Base-by-base conservation (phyloP, 306 rosid genomes). In the Casuarina equisetifolia region DNA sequence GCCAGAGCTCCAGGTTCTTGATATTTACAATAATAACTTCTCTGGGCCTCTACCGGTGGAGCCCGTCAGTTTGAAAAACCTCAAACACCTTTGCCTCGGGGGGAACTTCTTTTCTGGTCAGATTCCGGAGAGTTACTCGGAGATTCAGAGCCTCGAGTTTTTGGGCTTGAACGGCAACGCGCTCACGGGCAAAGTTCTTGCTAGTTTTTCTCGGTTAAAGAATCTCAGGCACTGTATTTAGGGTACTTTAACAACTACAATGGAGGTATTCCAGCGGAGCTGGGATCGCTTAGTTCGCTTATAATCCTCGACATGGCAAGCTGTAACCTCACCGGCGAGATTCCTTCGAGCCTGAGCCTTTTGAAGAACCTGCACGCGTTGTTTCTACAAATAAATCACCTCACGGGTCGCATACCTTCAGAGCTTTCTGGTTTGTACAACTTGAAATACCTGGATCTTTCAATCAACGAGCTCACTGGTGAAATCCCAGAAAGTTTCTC, bases 191-290 rank as follows among this genome's bases (percentile, higher is more conserved):
- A 84, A 76, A 76, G 52, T 94, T 45, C 97, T 97, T 0, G 80
- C 82, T 35, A 90, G 89, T 13, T 54, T 94, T 40, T 77, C 79
- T 1, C 72, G 62, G 44, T 61, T 94, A 80, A 86, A 82, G 79
- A 89, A 81, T 54, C 85, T 94, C 6, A 83, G 75, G n/a, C n/a
- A n/a, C n/a, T n/a, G n/a, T n/a, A n/a, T 69, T 80, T 90, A 0
- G 98, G 98, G 0, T 94, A 92, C 70, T 69, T 0, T 38, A 94
- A 94, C 64, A 71, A 2, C n/a, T 94, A 83, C 80, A 77, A 79
- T 51, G 95, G 93, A 0, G 98, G 96, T 50, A 78, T 94, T 20
- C 98, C 98, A 0, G 66, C 85, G 43, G 98, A 88, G 85, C 51
- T 94, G 1, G 98, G 98, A 32, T 64, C 66, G 0, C 49, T 92